These are phyloP conservation scores for Taphrina confusa DNA, from an alignment of 1,139 yeast genomes.

Conservation along the genomic window DNA sequence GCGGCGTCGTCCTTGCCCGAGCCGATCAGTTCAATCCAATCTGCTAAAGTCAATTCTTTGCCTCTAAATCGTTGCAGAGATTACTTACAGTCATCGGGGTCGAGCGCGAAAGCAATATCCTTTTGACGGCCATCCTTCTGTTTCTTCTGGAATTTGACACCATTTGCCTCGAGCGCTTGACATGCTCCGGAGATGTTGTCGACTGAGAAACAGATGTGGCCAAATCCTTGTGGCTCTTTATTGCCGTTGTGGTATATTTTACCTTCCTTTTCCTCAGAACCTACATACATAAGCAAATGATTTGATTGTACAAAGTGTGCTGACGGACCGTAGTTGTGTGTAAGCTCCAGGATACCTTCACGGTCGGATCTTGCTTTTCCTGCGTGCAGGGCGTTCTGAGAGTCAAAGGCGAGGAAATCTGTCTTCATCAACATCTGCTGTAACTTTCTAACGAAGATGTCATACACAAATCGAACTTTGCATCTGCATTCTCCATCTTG, in stretches of 20 bases:
- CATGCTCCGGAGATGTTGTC: constrained; percentile 72
- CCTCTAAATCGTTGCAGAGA: not conserved
- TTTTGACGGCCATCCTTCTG: constrained; percentile 87
- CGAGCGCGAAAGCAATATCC: constrained; percentile 89
- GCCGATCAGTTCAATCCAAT: constrained; percentile 86
- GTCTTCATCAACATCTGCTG: not conserved
- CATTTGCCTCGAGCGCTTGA: constrained; percentile 54
- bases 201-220: constrained; percentile 87
- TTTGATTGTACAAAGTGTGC: constrained; percentile 51
- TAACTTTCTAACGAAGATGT: not conserved
- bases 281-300: not conserved
- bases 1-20: constrained; percentile 51
- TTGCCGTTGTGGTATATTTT: constrained; percentile 75
- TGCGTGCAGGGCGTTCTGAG: constrained; percentile 50
- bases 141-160: constrained; percentile 78
- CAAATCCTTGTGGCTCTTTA: constrained; percentile 85
- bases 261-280: constrained; percentile 30
- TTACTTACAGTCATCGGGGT: constrained; percentile 69
- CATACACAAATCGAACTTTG: constrained; percentile 58
- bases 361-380: constrained; percentile 59
- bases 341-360: constrained; percentile 42
- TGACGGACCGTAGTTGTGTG: constrained; percentile 70
- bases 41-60: not conserved
- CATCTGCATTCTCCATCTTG: constrained; percentile 57
- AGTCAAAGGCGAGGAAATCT: constrained; percentile 63